phyloP scores from a whole-genome alignment of 345 rosid genomes.

The Eucalyptus sp. region DNA sequence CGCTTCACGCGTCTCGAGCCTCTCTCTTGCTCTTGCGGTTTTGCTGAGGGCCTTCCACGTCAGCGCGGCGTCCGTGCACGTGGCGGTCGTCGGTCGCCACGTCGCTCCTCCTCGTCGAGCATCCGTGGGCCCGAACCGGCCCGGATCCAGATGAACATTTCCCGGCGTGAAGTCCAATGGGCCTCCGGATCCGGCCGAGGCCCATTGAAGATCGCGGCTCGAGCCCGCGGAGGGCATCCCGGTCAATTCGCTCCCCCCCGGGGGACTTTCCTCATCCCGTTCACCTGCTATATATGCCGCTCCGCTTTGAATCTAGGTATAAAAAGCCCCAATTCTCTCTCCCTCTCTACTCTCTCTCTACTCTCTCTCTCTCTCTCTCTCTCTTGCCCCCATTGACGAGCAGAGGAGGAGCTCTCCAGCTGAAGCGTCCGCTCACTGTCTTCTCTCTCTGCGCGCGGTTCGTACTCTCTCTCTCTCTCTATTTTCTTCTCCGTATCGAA shows the following conservation, averaged over 20 bases:
- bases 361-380: not conserved
- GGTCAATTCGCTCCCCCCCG: slow-evolving; percentile 8
- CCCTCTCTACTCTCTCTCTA: not conserved
- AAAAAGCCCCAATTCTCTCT: slow-evolving; percentile 39
- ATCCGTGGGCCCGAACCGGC: not conserved
- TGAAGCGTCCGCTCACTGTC: not conserved
- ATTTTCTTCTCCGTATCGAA: not conserved
- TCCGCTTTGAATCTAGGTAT: slow-evolving; percentile 76
- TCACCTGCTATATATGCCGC: slow-evolving; percentile 43
- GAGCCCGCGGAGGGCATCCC: slow-evolving; percentile 1
- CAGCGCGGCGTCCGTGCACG: not conserved
- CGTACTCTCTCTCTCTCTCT: not conserved
- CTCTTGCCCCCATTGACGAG: not conserved
- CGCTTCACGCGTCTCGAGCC: not conserved
- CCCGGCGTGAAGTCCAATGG: not conserved
- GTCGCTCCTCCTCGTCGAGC: not conserved
- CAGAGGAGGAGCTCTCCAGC: not conserved
- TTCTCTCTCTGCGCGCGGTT: not conserved
- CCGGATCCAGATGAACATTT: not conserved
- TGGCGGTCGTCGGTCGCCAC: not conserved
- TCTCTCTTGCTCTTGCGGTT: not conserved
- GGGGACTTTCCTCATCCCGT: not conserved
- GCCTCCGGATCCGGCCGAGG: not conserved
- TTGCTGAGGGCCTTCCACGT: not conserved
- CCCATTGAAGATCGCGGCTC: not conserved